phyloP scores from a whole-genome alignment of 75 land plant species.

The Larix kaempferi region DNA sequence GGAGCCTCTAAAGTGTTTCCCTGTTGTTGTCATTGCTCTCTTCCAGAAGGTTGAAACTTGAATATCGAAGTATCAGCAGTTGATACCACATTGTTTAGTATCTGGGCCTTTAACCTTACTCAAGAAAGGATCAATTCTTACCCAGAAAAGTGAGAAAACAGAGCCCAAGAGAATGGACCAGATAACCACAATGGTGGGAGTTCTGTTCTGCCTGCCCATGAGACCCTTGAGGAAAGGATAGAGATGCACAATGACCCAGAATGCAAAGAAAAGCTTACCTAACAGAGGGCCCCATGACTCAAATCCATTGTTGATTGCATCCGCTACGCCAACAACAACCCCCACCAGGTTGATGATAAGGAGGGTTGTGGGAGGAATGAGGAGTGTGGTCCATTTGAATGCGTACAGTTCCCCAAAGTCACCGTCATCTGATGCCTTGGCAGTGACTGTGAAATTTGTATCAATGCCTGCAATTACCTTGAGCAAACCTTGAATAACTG shows the following conservation, averaged over 20 bases:
- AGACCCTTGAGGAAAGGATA: slow-evolving; percentile 91
- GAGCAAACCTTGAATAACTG: slow-evolving; percentile 75
- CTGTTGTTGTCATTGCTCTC: too few relatives aligned
- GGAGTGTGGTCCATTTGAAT: slow-evolving; percentile 84
- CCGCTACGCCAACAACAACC: slow-evolving; percentile 78
- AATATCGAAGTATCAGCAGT: slow-evolving; percentile 40
- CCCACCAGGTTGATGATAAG: slow-evolving; percentile 76
- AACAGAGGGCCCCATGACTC: slow-evolving; percentile 88
- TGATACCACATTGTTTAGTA: slow-evolving; percentile 65
- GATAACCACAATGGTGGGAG: slow-evolving; percentile 85
- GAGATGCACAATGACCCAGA: slow-evolving; percentile 89
- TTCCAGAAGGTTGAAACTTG: too few relatives aligned
- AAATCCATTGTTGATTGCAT: slow-evolving; percentile 82
- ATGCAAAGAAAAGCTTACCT: slow-evolving; percentile 78
- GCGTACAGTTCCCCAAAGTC: slow-evolving; percentile 74
- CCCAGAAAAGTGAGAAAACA: slow-evolving; percentile 86
- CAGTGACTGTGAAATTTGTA: slow-evolving; percentile 85
- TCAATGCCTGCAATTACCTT: slow-evolving; percentile 88
- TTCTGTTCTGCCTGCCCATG: slow-evolving; percentile 84
- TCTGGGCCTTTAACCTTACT: slow-evolving; percentile 73
- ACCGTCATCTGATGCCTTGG: slow-evolving; percentile 70
- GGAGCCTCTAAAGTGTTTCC: too few relatives aligned
- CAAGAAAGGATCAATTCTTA: slow-evolving; percentile 75
- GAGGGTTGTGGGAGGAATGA: slow-evolving; percentile 82
- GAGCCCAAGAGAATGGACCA: slow-evolving; percentile 85